Evolutionary conservation across 2,329 filamentous ascomycete genomes (phyloP).

Genomic region (Blastomyces silverae): DNA sequence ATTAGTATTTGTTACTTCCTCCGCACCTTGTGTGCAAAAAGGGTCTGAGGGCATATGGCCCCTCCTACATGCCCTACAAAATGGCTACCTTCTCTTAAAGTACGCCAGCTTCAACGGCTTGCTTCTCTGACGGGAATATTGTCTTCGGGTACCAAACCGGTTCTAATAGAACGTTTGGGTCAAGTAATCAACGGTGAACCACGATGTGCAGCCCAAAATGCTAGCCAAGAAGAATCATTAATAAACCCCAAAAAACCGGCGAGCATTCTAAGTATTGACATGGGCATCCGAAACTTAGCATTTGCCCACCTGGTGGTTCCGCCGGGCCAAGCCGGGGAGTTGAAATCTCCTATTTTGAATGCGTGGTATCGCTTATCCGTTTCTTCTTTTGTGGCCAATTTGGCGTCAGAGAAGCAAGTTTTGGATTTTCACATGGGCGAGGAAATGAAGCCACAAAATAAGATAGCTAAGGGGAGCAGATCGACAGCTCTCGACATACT

Average conservation of each 20-base stretch:
- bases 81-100: constrained; percentile 44
- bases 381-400: constrained; percentile 23
- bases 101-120: constrained; percentile 51
- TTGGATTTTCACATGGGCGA: constrained; percentile 11
- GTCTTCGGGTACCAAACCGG: constrained; percentile 53
- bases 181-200: background rate
- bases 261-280: constrained; percentile 69
- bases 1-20: background rate
- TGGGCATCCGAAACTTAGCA: constrained; percentile 76
- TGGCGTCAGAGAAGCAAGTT: background rate
- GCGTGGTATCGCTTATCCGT: constrained; percentile 41
- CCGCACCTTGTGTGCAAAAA: background rate
- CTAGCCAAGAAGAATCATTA: constrained; percentile 22
- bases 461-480: background rate
- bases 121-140: constrained; percentile 56
- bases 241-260: constrained; percentile 12
- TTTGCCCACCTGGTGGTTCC: constrained; percentile 55
- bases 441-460: constrained; percentile 12
- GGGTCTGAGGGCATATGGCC: constrained; percentile 9
- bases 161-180: constrained; percentile 48
- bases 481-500: background rate
- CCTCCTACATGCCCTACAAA: constrained; percentile 12
- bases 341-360: constrained; percentile 27
- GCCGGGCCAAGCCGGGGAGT: constrained; percentile 12
- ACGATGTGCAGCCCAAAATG: constrained; percentile 25